phyloP scores from a whole-genome alignment of 805 yeast genomes.

The Zygotorulaspora florentina region DNA sequence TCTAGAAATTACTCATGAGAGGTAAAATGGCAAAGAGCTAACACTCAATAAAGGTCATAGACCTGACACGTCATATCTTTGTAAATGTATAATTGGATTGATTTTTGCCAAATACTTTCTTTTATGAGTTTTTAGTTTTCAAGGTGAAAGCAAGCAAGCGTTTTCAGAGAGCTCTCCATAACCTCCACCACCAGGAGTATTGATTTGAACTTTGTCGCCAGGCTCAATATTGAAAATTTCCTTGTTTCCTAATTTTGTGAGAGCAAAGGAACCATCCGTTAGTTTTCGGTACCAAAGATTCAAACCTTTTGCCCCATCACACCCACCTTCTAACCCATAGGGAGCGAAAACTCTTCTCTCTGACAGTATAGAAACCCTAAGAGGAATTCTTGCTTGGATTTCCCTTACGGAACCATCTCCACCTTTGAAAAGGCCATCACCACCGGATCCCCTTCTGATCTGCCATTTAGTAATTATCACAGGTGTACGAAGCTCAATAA shows the following conservation, averaged over 20 bases:
- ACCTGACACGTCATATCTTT: too few species aligned
- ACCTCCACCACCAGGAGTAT: constrained; percentile 87
- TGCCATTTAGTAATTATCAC: constrained; percentile 68
- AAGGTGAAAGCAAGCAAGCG: too few species aligned
- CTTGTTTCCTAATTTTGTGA: constrained; percentile 62
- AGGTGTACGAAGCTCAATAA: constrained; percentile 83
- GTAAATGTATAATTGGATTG: too few species aligned
- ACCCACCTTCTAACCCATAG: constrained; percentile 81
- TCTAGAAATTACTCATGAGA: too few species aligned
- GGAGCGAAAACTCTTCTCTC: constrained; percentile 85
- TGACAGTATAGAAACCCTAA: constrained; percentile 73
- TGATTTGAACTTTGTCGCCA: constrained; percentile 64
- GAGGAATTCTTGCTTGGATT: constrained; percentile 67
- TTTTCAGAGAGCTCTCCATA: too few species aligned
- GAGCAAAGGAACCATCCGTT: constrained; percentile 26
- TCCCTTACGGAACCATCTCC: constrained; percentile 86
- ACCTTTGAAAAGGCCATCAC: constrained; percentile 64
- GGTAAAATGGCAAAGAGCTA: too few species aligned
- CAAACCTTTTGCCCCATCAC: constrained; percentile 64
- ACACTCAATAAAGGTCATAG: too few species aligned
- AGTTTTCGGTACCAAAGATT: constrained; percentile 49
- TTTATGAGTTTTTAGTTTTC: too few species aligned
- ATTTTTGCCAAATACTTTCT: too few species aligned
- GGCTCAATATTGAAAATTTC: constrained; percentile 49
- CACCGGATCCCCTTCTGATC: constrained; percentile 74